Evolutionary conservation across 495 filamentous ascomycete genomes (phyloP), one percentile per base, ranked within the genome.

Genomic region (Penicillium canescens): DNA sequence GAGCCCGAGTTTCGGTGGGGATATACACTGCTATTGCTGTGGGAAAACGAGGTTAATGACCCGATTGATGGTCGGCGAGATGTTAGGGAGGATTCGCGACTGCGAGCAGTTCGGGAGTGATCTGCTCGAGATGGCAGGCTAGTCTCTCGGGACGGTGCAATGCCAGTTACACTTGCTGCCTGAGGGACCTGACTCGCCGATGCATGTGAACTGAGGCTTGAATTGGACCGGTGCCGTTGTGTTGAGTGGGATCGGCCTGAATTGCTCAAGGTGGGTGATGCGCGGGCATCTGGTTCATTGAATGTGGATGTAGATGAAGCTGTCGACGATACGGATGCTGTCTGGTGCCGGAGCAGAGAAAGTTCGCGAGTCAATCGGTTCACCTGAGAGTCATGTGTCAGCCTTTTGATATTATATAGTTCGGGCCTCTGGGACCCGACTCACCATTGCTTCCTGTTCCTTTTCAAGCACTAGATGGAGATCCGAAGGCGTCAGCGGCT

Each of bases 331-430:
- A 90, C 89, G 11, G 88, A 92, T 12, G 88, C 85, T 58, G 90
- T 91, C 56, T 90, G 87, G 38, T 90, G 86, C 51, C 92, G 87
- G 37, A 96, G 85, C 36, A 86, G 68, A 11, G 84, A 82, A 42
- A 97, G 85, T 62, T 97, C 92, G 50, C 92, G 85, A 2, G 90
- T 93, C 46, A 97, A 81, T 42, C 91, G 90, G 72, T 97, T 97
- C 41, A 96, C 89, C 91, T 95, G 63, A 12, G 28, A 7, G 5
- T 3, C 6, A 24, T 49, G 28, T 14, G 43, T 49, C 34, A 54
- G 42, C 16, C 3, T 36, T 37, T 18, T 44, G 50, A 62, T 51
- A 56, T 50, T 34, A 42, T 39, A 24, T 24, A 42, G 2, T 45
- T 18, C 18, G 36, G 26, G 18, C 20, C 6, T 56, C 11, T 12